Evolutionary conservation across 225 moss, liverwort and hornwort genomes (phyloP), one percentile per base, ranked within the genome.

Genomic region (Climacium dendroides): DNA sequence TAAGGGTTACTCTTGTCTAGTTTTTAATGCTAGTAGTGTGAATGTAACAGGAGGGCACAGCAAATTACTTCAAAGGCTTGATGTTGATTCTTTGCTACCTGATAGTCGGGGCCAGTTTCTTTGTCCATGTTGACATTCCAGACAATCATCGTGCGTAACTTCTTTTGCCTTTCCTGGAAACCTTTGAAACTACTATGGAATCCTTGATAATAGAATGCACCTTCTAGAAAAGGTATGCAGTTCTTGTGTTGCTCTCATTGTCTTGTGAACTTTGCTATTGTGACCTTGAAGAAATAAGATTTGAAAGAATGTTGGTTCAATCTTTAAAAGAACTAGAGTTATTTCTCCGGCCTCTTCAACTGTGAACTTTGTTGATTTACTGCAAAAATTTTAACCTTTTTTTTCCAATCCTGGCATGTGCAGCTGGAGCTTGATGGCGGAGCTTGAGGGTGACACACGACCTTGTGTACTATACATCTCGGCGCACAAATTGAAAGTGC

Each of bases 41-140:
- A 29, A 64, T 81, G 69, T 5, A 79, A 80, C 90, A 94, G 89
- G 93, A 96, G 66, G 96, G 94, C 81, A 96, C 91, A 69, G 61
- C 95, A 17, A 97, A 95, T 78, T 97, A 97, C 61, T 97, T 97
- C 92, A 97, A 97, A 84, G 97, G 96, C 53, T 87, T 96, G 79
- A 97, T 97, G 97, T 89, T 97, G 61, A 90, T 97, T 61, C 92
- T 96, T 79, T 96, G 91, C 89, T 97, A 97, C 84, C 79, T 97
- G 22, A 96, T 97, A 66, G 97, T 97, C 2, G 95, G 89, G 69
- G 97, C 95, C 34, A 97, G 96, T 86, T 97, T 96, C 89, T 96
- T 92, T 89, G 95, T 97, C 55, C 97, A 97, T 79, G 89, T 89
- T 47, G 96, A 95, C 73, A 43, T 81, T 87, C 79, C 73, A 73